Conservation (phyloP, 2,329 filamentous ascomycete species). For the Xylariaceae sp. region DNA sequence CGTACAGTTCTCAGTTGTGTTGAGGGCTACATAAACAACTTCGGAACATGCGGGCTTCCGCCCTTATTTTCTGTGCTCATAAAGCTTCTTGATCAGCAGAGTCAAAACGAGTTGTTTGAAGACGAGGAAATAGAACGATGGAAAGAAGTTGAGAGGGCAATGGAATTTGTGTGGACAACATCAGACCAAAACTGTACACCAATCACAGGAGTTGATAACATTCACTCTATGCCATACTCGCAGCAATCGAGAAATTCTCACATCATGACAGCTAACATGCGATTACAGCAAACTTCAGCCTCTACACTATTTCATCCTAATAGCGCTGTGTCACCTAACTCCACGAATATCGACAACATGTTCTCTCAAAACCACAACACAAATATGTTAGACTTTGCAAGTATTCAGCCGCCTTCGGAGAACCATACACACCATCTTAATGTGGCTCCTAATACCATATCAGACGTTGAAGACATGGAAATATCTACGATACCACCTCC, state of each 20-base stretch:
- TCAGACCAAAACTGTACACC: background rate
- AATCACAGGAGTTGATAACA: background rate
- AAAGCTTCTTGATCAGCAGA: constrained; percentile 23
- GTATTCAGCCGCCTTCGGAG: constrained; percentile 1
- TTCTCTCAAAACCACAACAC: constrained; percentile 1
- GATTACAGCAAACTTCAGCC: background rate
- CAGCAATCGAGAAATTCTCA: background rate
- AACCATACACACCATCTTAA: constrained; percentile 4
- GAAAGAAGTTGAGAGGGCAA: constrained; percentile 19
- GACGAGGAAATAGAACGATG: constrained; percentile 24
- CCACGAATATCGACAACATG: constrained; percentile 3
- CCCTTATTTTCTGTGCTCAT: constrained; percentile 30
- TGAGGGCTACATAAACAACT: constrained; percentile 27
- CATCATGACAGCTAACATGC: background rate
- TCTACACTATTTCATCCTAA: constrained; percentile 8
- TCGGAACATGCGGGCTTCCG: constrained; percentile 29
- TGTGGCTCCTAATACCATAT: background rate
- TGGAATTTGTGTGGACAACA: constrained; percentile 27
- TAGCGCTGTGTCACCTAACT: background rate
- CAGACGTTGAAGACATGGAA: constrained; percentile 9
- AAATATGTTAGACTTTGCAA: constrained; percentile 9
- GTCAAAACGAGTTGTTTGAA: constrained; percentile 2
- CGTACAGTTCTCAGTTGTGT: constrained; percentile 23
- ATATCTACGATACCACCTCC: constrained; percentile 6
- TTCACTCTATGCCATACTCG: background rate